Evolutionary conservation across 202 grass and related monocot genomes (phyloP).

Genomic region (Elaeis oleifera): DNA sequence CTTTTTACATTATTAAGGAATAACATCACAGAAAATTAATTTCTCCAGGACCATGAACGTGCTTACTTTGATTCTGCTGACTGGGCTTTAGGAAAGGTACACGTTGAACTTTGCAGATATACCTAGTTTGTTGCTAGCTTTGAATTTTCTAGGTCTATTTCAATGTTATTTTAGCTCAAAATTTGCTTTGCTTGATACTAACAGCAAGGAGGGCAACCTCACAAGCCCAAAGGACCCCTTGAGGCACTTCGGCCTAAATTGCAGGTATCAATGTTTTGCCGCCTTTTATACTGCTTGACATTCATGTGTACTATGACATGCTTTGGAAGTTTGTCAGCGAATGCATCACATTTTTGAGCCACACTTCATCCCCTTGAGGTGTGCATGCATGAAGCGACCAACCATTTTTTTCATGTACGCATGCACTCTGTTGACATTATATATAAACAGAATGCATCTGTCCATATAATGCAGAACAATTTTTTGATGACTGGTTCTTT

Average conservation of each 20-base stretch:
- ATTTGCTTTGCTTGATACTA: conserved; percentile 17
- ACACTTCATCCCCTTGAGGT: not conserved
- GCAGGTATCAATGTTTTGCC: conserved; percentile 33
- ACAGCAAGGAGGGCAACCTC: conserved; percentile 71
- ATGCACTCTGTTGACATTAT: no score
- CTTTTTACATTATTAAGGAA: no score
- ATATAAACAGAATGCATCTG: no score
- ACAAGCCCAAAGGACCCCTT: conserved; percentile 79
- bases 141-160: not conserved
- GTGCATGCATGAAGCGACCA: not conserved
- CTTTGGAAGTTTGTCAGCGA: not conserved
- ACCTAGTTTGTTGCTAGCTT: no score
- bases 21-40: conserved; percentile 16
- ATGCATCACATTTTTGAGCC: not conserved
- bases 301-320: conserved; percentile 9
- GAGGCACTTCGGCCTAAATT: conserved; percentile 92
- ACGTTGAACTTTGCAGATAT: no score
- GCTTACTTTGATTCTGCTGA: conserved; percentile 98
- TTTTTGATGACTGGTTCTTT: not conserved
- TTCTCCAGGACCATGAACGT: conserved; percentile 78
- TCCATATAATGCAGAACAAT: no score
- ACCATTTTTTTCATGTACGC: conserved; percentile 6
- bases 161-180: not conserved
- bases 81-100: conserved; percentile 97
- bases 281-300: not conserved